Base-by-base conservation (phyloP, 306 rosid genomes). In the Sicyos edulis region DNA sequence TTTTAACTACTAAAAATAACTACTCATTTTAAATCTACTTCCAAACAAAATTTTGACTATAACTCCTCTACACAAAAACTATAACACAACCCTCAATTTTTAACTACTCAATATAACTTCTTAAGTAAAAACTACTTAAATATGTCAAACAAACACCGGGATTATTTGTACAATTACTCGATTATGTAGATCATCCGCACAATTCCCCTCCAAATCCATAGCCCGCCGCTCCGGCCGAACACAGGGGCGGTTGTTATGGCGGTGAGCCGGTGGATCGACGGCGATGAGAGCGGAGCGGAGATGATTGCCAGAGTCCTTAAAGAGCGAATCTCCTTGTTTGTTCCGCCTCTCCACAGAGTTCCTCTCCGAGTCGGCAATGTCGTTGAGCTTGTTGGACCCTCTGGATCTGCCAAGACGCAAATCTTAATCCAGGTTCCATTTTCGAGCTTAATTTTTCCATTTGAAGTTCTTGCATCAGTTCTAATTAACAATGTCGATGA, bases 361-460 rank as follows among this genome's bases (percentile, higher is more conserved):
- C 91, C 97, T 66, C 87, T 92, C 45, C 89, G 96, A 68, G 77
- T 76, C 47, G 91, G 97, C 29, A 92, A 92, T 57, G 95, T 92
- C n/a, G 70, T 92, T 11, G 97, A 92, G 82, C 73, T 92, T 54
- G 81, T 83, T 68, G 97, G 97, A 1, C 92, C 97, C 55, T 85
- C 96, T 14, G 80, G 92, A 65, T 92, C 96, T n/a, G 88, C 91
- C 74, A 92, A 88, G 78, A 89, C 97, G 21, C 95, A 82, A 10
- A 82, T 89, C 59, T 79, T 92, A 58, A 89, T 86, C 55, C 88
- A 89, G 85, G 88, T 86, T 21, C 44, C 12, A 34, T 37, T 63
- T 16, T 63, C 52, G 7, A 14, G 47, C 37, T 63, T 6, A 19
- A 34, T 37, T 14, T 37, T 1, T 19, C 70, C 26, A 17, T 40